These are phyloP conservation scores for Diplocarpon rosae DNA, from an alignment of 2,329 filamentous ascomycete genomes.

Conservation along the genomic window DNA sequence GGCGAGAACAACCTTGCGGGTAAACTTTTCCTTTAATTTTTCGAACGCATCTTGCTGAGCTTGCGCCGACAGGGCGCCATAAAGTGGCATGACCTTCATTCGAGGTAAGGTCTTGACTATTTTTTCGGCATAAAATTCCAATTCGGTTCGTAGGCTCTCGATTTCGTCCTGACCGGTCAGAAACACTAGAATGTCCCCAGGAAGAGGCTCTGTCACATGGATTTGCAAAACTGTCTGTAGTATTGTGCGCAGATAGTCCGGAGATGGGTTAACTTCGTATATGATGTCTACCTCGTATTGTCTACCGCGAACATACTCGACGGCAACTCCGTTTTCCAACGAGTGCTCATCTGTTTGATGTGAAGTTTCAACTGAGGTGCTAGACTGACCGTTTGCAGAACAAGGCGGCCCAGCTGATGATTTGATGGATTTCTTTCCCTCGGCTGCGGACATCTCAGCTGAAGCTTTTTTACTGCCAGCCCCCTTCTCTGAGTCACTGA, in stretches of 20 bases:
- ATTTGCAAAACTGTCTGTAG: slow-evolving; percentile 77
- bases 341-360: slow-evolving; percentile 6
- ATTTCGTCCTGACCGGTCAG: slow-evolving; percentile 90
- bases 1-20: slow-evolving; percentile 79
- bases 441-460: not conserved
- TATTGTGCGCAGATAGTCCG: slow-evolving; percentile 73
- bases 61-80: slow-evolving; percentile 78
- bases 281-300: slow-evolving; percentile 74
- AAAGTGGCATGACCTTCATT: slow-evolving; percentile 65
- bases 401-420: not conserved
- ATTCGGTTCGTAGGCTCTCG: slow-evolving; percentile 65
- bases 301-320: slow-evolving; percentile 63
- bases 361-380: not conserved
- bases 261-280: slow-evolving; percentile 62
- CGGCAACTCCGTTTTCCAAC: slow-evolving; percentile 20
- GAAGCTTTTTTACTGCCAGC: not conserved
- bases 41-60: slow-evolving; percentile 81
- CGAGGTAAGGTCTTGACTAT: slow-evolving; percentile 68
- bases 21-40: slow-evolving; percentile 57
- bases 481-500: slow-evolving; percentile 12
- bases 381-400: not conserved
- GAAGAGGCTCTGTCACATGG: slow-evolving; percentile 78
- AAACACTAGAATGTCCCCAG: slow-evolving; percentile 88
- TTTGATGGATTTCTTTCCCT: not conserved
- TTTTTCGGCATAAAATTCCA: slow-evolving; percentile 67